Base-by-base conservation (phyloP, 2,329 filamentous ascomycete species). In the Fusarium beomiforme region DNA sequence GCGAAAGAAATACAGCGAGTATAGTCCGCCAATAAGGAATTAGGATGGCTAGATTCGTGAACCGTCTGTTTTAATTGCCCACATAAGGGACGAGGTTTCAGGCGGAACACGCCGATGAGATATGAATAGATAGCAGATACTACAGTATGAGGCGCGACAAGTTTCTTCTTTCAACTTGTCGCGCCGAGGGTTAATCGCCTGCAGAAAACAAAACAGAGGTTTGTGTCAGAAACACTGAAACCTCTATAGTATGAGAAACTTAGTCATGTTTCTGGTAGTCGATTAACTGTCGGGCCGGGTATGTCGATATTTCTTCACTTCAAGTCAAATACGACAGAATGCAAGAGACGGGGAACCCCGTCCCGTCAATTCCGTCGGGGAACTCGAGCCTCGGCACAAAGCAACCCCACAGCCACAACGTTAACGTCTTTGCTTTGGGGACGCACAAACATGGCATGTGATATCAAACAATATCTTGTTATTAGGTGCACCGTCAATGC, bases 401-500 rank as follows among this genome's bases (percentile, higher is more conserved):
- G 33, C 46, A 71, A 62, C 59, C 55, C 69, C 59, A 69, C 65
- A 44, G 41, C 39, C 26, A 50, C 44, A 37, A 51, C 29, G 51
- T 59, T 42, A 46, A 64, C 58, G 41, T 46, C 31, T 23, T 24
- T 41, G 47, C 42, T 56, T 56, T 37, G 46, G 39, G 47, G 47
- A 51, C 51, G 36, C 41, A 33, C 29, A 46, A 46, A n/a, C 57
- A 17, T 36, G 44, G 65, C 69, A 71, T 72, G 69, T 71, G 69
- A 72, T 44, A 67, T 69, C 64, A 59, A 72, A 46, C 42, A 57
- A 50, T 37, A 55, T 49, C 26, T 34, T 39, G 64, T 49, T 55
- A 62, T 64, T 58, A 72, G 64, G 65, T 50, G 61, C 63, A 71
- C 56, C 55, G 58, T 67, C 43, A 62, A 59, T 64, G 50, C 64